A percentile compares a stretch with the other conserved stretches of the same genome.
Evolutionary conservation across 1,284 basidiomycete species (phyloP).

Genomic region (Ganoderma meredithae): DNA sequence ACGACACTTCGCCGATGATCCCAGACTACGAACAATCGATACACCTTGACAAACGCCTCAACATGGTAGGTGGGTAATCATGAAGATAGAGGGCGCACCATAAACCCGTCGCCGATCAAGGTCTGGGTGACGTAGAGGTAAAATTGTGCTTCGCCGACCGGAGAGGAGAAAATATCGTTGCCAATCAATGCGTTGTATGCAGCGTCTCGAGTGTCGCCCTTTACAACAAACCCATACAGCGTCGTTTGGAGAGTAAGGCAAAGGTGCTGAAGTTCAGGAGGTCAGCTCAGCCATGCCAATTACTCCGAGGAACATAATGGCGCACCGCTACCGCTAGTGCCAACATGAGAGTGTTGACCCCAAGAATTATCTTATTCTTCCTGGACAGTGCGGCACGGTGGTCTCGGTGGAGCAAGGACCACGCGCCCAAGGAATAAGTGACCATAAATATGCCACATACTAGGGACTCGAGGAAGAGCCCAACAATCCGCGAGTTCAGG

Average conservation of each 20-base stretch:
- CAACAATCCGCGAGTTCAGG: slow-evolving; percentile 5
- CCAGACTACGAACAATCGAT: slow-evolving; percentile 9
- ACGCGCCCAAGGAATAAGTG: slow-evolving; percentile 13
- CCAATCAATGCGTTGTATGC: background rate
- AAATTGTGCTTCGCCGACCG: slow-evolving; percentile 11
- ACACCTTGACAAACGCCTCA: background rate
- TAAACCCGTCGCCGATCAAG: slow-evolving; percentile 20
- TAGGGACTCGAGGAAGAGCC: slow-evolving; percentile 10
- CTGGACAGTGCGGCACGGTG: background rate
- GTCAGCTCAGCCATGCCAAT: background rate
- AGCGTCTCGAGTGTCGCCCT: background rate
- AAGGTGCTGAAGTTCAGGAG: slow-evolving; percentile 8
- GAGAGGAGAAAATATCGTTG: background rate
- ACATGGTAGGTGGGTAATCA: background rate
- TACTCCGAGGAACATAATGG: background rate
- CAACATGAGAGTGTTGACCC: slow-evolving; percentile 16
- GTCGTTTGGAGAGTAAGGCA: slow-evolving; percentile 8
- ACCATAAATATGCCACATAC: slow-evolving; percentile 11
- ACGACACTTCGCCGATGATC: background rate
- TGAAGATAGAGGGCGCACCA: slow-evolving; percentile 1
- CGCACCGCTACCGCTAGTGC: slow-evolving; percentile 11
- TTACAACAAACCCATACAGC: background rate
- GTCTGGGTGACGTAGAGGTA: slow-evolving; percentile 19
- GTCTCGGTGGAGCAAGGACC: slow-evolving; percentile 12
- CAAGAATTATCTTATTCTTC: slow-evolving; percentile 12